A percentile compares a stretch with the other conserved stretches of the same genome.
phyloP scores from a whole-genome alignment of 1,284 basidiomycete species.

The Ustilago curta region DNA sequence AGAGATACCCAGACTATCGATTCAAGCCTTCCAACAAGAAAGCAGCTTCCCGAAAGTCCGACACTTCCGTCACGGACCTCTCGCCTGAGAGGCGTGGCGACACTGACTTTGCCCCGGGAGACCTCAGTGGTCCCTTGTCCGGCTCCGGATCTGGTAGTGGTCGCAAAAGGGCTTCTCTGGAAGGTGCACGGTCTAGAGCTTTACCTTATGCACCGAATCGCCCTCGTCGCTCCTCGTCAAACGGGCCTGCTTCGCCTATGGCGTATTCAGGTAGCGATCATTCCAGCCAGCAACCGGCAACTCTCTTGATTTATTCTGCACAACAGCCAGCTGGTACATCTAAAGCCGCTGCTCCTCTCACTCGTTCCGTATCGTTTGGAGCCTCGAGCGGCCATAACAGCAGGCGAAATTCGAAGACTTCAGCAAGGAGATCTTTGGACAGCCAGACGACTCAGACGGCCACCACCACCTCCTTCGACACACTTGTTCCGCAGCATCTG shows the following conservation, averaged over 20 bases:
- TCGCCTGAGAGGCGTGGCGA: slow-evolving; percentile 17
- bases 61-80: not conserved
- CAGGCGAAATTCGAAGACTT: not conserved
- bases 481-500: slow-evolving; percentile 32
- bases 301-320: slow-evolving; percentile 7
- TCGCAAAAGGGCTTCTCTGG: slow-evolving; percentile 32
- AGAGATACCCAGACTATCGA: slow-evolving; percentile 38
- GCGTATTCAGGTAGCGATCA: not conserved
- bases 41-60: not conserved
- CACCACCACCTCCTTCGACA: slow-evolving; percentile 16
- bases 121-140: slow-evolving; percentile 29
- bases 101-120: slow-evolving; percentile 24
- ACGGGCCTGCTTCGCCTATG: slow-evolving; percentile 11
- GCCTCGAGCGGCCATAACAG: not conserved
- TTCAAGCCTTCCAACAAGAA: slow-evolving; percentile 25
- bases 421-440: slow-evolving; percentile 23
- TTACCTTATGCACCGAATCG: slow-evolving; percentile 23
- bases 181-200: slow-evolving; percentile 22
- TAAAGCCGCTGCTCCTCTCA: not conserved
- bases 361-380: slow-evolving; percentile 15
- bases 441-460: slow-evolving; percentile 3
- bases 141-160: slow-evolving; percentile 45
- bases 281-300: not conserved
- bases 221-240: slow-evolving; percentile 31
- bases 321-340: not conserved